Evolutionary conservation across 1,284 basidiomycete genomes (phyloP), one percentile per base, ranked within the genome.

Genomic region (Sanghuangporus baumii): DNA sequence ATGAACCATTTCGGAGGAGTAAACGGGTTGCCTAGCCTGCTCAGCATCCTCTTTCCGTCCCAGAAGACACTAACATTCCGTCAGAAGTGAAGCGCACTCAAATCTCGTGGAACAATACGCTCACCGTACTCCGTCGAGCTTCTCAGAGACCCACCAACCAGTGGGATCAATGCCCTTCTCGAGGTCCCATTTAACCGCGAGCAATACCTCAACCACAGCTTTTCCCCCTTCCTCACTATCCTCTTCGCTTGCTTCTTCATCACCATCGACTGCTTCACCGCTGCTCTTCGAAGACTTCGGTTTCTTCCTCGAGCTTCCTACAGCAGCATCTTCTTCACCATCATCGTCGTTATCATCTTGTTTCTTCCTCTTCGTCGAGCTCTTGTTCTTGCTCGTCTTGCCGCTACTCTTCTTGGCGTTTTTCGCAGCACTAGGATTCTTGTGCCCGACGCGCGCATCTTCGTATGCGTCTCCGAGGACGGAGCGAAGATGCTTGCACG

Each of bases 141-240:
- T 88, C 69, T 89, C 86, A 23, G 84, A 86, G 34, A 87, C 79
- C 85, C 85, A 87, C 82, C 83, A 87, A 0, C 82, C 84, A 9
- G 79, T 80, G 0, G 85, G 85, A 67, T 87, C 85, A 50, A 76
- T 73, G 0, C 81, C 82, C 9, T 70, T 79, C 12, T 82, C 80
- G 6, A 84, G 62, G 61, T 83, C 82, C 82, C 84, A 87, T 62
- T 83, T 83, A 63, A 81, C 79, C 1, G 86, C 86, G 0, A 88
- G 74, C 55, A 88, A 71, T 3, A 87, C 68, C n/a, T 77, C 75
- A 4, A 76, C 69, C 6, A 62, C 65, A 57, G 77, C 75, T 18
- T 67, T 63, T 3, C 52, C 72, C 0, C 72, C 73, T 0, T 70
- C 71, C 8, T 66, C 65, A 16, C 56, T 57, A 7, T 70, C 65